Conservation (phyloP, 768 basidiomycete genomes). For the Lactarius akahatsu region DNA sequence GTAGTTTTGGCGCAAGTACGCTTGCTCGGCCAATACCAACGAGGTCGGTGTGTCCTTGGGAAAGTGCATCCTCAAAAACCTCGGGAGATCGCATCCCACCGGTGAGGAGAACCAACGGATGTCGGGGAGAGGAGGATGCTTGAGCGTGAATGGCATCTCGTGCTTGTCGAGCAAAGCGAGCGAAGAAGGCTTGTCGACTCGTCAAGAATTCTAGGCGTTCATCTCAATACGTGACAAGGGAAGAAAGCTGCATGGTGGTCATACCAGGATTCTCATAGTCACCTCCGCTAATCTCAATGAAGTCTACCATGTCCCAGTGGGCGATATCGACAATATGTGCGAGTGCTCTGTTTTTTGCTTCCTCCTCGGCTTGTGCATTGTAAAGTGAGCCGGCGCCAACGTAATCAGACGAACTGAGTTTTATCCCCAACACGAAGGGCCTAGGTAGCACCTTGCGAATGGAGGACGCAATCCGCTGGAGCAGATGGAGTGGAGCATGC, state of each 20-base stretch:
- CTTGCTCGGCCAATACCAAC: conserved; percentile 75
- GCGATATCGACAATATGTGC: conserved; percentile 61
- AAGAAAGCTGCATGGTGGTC: conserved; percentile 21
- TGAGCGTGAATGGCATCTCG: conserved; percentile 43
- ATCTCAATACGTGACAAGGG: background rate
- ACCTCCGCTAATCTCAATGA: conserved; percentile 87
- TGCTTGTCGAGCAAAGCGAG: conserved; percentile 60
- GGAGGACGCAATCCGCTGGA: conserved; percentile 52
- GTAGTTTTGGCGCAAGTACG: conserved; percentile 60
- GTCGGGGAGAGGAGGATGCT: conserved; percentile 31
- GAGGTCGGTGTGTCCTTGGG: conserved; percentile 60
- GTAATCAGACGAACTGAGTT: conserved; percentile 81
- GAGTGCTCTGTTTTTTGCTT: conserved; percentile 49
- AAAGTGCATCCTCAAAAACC: conserved; percentile 54
- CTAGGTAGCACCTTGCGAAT: conserved; percentile 56
- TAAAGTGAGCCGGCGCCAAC: conserved; percentile 37
- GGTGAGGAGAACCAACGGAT: conserved; percentile 73
- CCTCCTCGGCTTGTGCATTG: conserved; percentile 29
- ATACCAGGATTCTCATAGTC: conserved; percentile 78
- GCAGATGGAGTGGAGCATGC: conserved; percentile 49
- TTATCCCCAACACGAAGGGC: conserved; percentile 73
- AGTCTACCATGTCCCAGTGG: conserved; percentile 66
- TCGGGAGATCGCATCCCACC: conserved; percentile 70
- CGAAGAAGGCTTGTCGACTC: conserved; percentile 70
- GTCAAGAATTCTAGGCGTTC: conserved; percentile 35